phyloP scores from a whole-genome alignment of 176 grass and related monocot genomes.

The Tuctoria greenei region DNA sequence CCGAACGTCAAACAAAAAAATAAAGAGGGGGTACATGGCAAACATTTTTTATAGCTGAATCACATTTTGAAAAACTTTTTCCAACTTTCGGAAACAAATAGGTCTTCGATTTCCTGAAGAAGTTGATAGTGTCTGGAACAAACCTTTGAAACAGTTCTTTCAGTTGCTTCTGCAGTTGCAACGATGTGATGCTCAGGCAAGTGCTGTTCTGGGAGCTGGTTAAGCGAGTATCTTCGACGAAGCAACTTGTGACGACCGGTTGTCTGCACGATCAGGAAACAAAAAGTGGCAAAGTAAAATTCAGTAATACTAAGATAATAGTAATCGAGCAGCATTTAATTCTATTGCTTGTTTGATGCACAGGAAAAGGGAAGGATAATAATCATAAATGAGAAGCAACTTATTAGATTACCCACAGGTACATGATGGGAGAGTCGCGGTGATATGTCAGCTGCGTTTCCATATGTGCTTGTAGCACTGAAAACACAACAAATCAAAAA shows the following conservation, averaged over 20 bases:
- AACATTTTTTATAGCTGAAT: not conserved
- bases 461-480: slow-evolving; percentile 44
- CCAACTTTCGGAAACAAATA: slow-evolving; percentile 44
- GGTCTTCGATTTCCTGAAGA: slow-evolving; percentile 32
- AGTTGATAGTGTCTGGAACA: slow-evolving; percentile 21
- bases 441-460: slow-evolving; percentile 42
- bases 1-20: no score
- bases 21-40: no score
- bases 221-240: slow-evolving; percentile 39
- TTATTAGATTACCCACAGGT: slow-evolving; percentile 70
- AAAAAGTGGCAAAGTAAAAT: not conserved
- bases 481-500: not conserved
- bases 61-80: slow-evolving; percentile 22
- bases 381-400: not conserved
- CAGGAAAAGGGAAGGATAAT: not conserved
- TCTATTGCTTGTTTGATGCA: not conserved
- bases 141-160: slow-evolving; percentile 49
- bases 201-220: slow-evolving; percentile 40
- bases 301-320: not conserved
- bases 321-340: not conserved
- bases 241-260: slow-evolving; percentile 35
- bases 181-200: slow-evolving; percentile 19
- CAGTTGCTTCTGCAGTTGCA: slow-evolving; percentile 28
- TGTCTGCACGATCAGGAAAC: slow-evolving; percentile 28
- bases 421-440: slow-evolving; percentile 53